Conservation (phyloP, 2,329 filamentous ascomycete genomes). For the Talaromyces sp. region DNA sequence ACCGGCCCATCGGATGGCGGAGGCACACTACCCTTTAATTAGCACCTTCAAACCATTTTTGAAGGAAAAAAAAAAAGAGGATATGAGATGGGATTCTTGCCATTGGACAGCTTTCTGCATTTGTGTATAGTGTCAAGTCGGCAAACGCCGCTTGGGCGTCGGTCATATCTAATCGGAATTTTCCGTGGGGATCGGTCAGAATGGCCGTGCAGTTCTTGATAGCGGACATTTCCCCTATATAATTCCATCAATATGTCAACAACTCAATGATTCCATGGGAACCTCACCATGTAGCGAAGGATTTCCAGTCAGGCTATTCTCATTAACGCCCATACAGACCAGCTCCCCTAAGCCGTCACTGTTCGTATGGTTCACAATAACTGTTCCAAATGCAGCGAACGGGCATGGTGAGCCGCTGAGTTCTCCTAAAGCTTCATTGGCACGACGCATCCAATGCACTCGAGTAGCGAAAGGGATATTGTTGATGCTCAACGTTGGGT, state of each 20-base stretch:
- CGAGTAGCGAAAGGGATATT: conserved; percentile 40
- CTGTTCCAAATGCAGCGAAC: conserved; percentile 53
- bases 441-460: conserved; percentile 53
- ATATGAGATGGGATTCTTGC: background rate
- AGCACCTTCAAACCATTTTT: background rate
- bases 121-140: conserved; percentile 54
- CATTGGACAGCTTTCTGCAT: conserved; percentile 53
- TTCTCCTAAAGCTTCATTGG: conserved; percentile 46
- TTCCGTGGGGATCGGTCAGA: conserved; percentile 46
- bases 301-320: conserved; percentile 45
- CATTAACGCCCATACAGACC: conserved; percentile 52
- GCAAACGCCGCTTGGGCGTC: conserved; percentile 47
- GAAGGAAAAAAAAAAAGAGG: background rate
- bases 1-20: conserved; percentile 54
- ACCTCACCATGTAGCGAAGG: conserved; percentile 51
- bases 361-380: conserved; percentile 55
- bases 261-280: background rate
- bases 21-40: conserved; percentile 44
- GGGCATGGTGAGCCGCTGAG: conserved; percentile 47
- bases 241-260: background rate
- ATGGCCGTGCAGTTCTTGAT: conserved; percentile 53
- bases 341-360: conserved; percentile 26
- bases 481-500: conserved; percentile 21
- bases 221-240: conserved; percentile 50
- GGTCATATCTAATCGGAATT: conserved; percentile 41